Evolutionary conservation across 768 basidiomycete genomes (phyloP).

Genomic region (Lentinula aciculospora): DNA sequence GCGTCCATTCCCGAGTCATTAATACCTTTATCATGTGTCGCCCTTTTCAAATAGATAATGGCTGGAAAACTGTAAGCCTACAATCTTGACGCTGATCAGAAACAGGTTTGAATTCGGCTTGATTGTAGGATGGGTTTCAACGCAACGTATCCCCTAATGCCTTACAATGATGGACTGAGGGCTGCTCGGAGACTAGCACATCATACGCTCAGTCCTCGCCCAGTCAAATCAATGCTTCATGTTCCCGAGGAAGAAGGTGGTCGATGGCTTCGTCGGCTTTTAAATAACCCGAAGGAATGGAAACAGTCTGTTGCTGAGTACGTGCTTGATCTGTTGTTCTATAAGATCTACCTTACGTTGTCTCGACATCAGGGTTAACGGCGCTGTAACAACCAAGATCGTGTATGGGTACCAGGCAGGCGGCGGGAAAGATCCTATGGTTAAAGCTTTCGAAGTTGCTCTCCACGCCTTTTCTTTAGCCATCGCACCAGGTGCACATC

Average conservation of each 20-base stretch:
- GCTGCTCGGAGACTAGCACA: not conserved
- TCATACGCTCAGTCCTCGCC: not conserved
- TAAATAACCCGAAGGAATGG: constrained; percentile 17
- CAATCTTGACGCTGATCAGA: too few species aligned
- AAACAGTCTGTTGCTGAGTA: constrained; percentile 1
- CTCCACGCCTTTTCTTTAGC: not conserved
- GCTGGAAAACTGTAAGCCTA: not conserved
- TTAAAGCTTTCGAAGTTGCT: constrained; percentile 21
- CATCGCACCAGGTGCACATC: constrained; percentile 10
- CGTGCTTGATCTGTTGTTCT: too few species aligned
- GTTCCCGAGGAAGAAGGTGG: not conserved
- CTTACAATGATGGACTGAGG: not conserved
- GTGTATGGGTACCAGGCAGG: constrained; percentile 28
- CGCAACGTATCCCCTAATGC: constrained; percentile 2
- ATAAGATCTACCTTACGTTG: too few species aligned
- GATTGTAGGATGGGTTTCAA: constrained; percentile 3
- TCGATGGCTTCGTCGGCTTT: not conserved
- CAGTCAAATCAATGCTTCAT: not conserved
- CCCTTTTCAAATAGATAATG: not conserved
- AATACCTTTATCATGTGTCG: not conserved
- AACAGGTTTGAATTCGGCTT: not conserved
- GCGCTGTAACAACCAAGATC: constrained; percentile 14
- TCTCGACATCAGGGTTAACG: not conserved
- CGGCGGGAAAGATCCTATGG: constrained; percentile 18
- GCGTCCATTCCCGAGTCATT: not conserved